phyloP scores from a whole-genome alignment of 139 green algal genomes.

The Tetraselmis striata region DNA sequence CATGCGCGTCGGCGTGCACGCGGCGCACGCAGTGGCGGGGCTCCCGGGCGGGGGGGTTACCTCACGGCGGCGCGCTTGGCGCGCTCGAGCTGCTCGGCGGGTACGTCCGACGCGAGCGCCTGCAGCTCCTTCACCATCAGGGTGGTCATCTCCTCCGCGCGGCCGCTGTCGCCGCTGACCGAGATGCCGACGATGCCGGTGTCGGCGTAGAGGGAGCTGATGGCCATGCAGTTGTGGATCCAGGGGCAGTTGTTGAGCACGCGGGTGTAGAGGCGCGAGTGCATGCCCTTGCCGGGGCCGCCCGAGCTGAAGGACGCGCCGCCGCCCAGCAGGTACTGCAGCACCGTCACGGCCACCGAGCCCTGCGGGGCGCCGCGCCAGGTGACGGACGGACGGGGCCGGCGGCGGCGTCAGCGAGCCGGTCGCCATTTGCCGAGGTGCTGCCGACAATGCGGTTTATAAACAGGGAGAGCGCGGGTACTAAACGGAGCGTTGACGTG shows the following conservation, averaged over 20 bases:
- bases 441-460: too few relatives aligned
- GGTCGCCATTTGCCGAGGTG: too few relatives aligned
- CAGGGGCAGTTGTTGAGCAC: slow-evolving; percentile 79
- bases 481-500: too few relatives aligned
- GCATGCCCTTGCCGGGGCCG: slow-evolving; percentile 95
- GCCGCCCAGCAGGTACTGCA: slow-evolving; percentile 87
- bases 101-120: slow-evolving; percentile 51
- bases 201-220: slow-evolving; percentile 85
- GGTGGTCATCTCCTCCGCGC: slow-evolving; percentile 37
- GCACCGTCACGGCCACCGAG: slow-evolving; percentile 69
- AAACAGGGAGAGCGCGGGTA: too few relatives aligned
- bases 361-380: too few relatives aligned
- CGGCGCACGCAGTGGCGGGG: too few relatives aligned
- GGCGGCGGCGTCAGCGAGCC: too few relatives aligned
- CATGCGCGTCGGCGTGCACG: too few relatives aligned
- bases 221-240: slow-evolving; percentile 80
- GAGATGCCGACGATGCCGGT: slow-evolving; percentile 82
- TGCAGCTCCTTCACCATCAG: slow-evolving; percentile 40
- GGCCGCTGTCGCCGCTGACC: slow-evolving; percentile 34
- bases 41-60: too few relatives aligned
- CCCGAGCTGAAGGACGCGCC: slow-evolving; percentile 84
- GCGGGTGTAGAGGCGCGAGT: slow-evolving; percentile 88
- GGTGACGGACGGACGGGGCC: too few relatives aligned
- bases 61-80: slow-evolving; percentile 75
- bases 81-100: slow-evolving; percentile 70